phyloP scores from a whole-genome alignment of 2,329 filamentous ascomycete genomes.

The Pseudofabraea citricarpa region DNA sequence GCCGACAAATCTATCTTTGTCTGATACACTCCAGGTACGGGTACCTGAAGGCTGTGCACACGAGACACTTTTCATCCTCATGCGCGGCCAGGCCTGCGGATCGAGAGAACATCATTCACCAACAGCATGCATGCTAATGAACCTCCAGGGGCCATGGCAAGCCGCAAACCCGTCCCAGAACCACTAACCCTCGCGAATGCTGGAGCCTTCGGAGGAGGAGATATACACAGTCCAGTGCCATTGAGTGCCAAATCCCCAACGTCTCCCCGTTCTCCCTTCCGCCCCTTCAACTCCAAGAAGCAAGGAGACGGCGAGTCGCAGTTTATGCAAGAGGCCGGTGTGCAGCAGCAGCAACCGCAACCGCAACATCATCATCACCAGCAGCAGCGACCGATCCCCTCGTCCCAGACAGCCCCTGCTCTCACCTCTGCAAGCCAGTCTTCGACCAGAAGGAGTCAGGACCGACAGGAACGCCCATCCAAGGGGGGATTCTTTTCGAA shows the following conservation, averaged over 20 bases:
- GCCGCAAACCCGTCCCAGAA: constrained; percentile 24
- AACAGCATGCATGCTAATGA: neutral
- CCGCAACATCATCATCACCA: no score
- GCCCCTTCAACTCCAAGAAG: constrained; percentile 21
- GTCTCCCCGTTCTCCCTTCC: constrained; percentile 25
- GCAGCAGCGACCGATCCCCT: no score
- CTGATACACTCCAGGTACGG: constrained; percentile 11
- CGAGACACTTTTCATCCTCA: constrained; percentile 8
- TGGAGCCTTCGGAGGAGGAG: constrained; percentile 5
- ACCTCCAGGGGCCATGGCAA: constrained; percentile 18
- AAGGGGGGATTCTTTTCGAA: constrained; percentile 39
- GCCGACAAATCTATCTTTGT: constrained; percentile 1
- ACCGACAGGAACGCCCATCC: constrained; percentile 18
- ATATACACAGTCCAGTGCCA: constrained; percentile 15
- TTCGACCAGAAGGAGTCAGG: constrained; percentile 9
- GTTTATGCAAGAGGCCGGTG: constrained; percentile 15
- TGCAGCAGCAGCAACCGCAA: constrained; percentile 13
- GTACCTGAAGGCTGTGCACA: constrained; percentile 11
- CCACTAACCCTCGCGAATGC: constrained; percentile 24
- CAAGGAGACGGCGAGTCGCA: constrained; percentile 15
- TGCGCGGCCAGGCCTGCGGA: constrained; percentile 4
- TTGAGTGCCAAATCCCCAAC: constrained; percentile 22
- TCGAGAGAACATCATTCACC: neutral
- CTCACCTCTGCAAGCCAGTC: constrained; percentile 10
- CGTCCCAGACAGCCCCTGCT: constrained; percentile 15